These are phyloP conservation scores for Ogataea nonfermentans DNA, from an alignment of 805 yeast genomes.

Conservation along the genomic window DNA sequence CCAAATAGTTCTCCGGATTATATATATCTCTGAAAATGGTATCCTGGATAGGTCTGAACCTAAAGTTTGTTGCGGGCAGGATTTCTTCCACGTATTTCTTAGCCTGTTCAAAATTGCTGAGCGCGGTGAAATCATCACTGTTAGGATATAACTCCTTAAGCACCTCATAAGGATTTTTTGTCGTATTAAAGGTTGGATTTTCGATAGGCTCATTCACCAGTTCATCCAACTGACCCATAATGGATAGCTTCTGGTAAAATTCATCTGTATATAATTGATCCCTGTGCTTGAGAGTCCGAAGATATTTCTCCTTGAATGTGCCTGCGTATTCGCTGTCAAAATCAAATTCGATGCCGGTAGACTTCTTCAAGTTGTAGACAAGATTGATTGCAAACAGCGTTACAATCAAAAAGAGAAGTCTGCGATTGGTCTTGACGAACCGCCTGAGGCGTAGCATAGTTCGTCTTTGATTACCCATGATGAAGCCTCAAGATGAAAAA, in stretches of 20 bases:
- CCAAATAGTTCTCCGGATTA: slow-evolving; percentile 27
- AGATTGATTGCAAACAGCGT: slow-evolving; percentile 15
- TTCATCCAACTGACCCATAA: slow-evolving; percentile 31
- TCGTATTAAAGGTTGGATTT: slow-evolving; percentile 17
- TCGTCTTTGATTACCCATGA: slow-evolving; percentile 14
- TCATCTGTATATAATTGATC: slow-evolving; percentile 28
- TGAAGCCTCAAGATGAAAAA: slow-evolving; percentile 1
- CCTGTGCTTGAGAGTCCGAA: slow-evolving; percentile 21
- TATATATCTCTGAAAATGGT: slow-evolving; percentile 31
- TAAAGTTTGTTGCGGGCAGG: slow-evolving; percentile 23
- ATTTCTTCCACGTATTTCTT: slow-evolving; percentile 19
- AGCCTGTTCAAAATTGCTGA: slow-evolving; percentile 19
- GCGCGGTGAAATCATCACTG: slow-evolving; percentile 13
- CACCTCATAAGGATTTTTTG: slow-evolving; percentile 24
- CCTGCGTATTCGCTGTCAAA: slow-evolving; percentile 30
- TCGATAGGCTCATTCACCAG: slow-evolving; percentile 32
- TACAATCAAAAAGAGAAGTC: slow-evolving; percentile 12
- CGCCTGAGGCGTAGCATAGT: slow-evolving; percentile 16
- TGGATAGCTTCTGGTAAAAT: slow-evolving; percentile 27
- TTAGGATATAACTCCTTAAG: slow-evolving; percentile 20
- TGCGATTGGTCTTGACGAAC: slow-evolving; percentile 18
- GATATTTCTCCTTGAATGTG: slow-evolving; percentile 31
- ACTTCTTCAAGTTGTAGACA: slow-evolving; percentile 9
- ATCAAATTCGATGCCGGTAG: slow-evolving; percentile 15
- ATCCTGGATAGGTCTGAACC: slow-evolving; percentile 31